Conservation (phyloP, 139 green algal species). For the Auxenochlorella protothecoides region DNA sequence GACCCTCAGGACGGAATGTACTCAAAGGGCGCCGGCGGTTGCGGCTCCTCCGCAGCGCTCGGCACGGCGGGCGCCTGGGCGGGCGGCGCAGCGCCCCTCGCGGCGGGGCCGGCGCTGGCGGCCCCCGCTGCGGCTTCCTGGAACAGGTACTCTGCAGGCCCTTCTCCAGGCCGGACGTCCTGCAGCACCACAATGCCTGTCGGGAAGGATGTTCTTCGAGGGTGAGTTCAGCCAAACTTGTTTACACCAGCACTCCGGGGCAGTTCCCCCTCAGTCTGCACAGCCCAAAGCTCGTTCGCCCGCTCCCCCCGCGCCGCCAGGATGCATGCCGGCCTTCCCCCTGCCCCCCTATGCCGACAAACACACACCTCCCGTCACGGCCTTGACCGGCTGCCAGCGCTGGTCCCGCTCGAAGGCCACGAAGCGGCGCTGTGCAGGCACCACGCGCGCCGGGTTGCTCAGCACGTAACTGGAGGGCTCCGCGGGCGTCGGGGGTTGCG, state of each 20-base stretch:
- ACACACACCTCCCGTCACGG: constrained; percentile 4
- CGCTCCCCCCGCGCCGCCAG: too few species aligned
- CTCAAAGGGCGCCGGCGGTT: constrained; percentile 70
- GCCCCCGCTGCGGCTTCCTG: constrained; percentile 10
- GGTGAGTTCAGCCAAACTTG: too few species aligned
- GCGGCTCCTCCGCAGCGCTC: constrained; percentile 42
- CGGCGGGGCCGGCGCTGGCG: constrained; percentile 9
- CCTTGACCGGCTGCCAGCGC: constrained; percentile 28
- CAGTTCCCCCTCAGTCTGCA: too few species aligned
- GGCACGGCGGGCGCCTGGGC: constrained; percentile 15
- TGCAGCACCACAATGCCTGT: constrained; percentile 56
- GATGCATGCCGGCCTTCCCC: too few species aligned
- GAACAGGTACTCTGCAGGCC: constrained; percentile 22
- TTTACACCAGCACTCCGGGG: too few species aligned
- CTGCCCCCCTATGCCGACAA: too few species aligned
- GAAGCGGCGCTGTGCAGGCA: constrained; percentile 63
- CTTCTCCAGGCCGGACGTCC: constrained; percentile 34
- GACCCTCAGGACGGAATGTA: constrained; percentile 33
- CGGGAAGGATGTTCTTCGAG: too few species aligned
- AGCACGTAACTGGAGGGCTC: constrained; percentile 10
- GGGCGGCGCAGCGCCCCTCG: constrained; percentile 2
- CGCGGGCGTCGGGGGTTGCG: too few species aligned
- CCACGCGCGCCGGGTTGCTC: constrained; percentile 77
- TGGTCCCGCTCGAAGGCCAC: constrained; percentile 21
- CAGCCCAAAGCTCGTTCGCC: too few species aligned